These are phyloP conservation scores for Wallacemonas sp. DNA, from an alignment of 208 protist genomes.

Conservation along the genomic window DNA sequence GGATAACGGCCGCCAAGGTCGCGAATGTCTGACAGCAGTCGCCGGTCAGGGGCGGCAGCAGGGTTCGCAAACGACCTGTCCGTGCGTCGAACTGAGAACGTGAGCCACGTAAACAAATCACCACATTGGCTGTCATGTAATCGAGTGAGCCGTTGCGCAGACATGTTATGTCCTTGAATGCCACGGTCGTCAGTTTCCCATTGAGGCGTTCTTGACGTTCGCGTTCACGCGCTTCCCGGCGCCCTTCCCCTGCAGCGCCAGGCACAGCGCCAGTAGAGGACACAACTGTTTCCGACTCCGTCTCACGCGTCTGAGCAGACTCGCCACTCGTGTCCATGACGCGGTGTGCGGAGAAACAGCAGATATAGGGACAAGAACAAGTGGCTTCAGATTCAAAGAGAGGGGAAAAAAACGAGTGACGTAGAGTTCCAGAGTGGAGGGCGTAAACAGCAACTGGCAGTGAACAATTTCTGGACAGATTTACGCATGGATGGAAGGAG, in stretches of 20 bases:
- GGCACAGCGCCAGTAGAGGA: neutral
- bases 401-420: conserved; percentile 3
- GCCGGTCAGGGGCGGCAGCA: conserved; percentile 72
- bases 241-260: conserved; percentile 3
- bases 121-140: conserved; percentile 47
- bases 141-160: conserved; percentile 34
- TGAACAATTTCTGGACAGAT: too few species aligned
- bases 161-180: conserved; percentile 58
- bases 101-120: conserved; percentile 70
- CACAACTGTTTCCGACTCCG: neutral
- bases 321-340: too few species aligned
- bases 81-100: conserved; percentile 85
- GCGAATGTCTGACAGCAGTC: conserved; percentile 92
- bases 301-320: too few species aligned
- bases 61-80: conserved; percentile 34
- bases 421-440: neutral
- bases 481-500: too few species aligned
- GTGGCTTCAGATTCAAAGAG: neutral
- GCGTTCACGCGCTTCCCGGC: conserved; percentile 40
- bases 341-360: too few species aligned
- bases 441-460: too few species aligned
- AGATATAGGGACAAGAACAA: too few species aligned
- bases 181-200: conserved; percentile 65
- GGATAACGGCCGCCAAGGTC: conserved; percentile 66
- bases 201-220: conserved; percentile 57